Evolutionary conservation across 768 basidiomycete species (phyloP).

Genomic region (Rhodotorula graminis): DNA sequence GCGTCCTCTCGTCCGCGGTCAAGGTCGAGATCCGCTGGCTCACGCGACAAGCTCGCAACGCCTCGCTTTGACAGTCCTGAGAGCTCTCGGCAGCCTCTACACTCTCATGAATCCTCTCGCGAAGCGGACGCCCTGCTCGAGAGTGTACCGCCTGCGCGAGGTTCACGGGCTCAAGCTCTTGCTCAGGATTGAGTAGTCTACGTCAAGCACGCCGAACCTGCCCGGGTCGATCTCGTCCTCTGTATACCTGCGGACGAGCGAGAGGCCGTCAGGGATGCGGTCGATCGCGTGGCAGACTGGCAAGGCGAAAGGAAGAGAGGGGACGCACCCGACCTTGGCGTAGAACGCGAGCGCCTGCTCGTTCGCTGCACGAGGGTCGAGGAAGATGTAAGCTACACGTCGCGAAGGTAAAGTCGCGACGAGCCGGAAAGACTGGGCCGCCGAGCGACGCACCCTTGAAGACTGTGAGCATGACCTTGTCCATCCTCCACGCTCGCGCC

Average conservation of each 20-base stretch:
- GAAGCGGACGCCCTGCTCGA: too few species aligned
- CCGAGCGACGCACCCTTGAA: constrained; percentile 58
- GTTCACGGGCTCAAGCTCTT: not conserved
- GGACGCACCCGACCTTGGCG: constrained; percentile 28
- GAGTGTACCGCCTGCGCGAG: not conserved
- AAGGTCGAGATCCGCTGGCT: too few species aligned
- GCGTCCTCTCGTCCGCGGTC: too few species aligned
- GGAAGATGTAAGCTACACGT: not conserved
- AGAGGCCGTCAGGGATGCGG: not conserved
- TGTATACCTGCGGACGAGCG: not conserved
- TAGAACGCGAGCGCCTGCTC: constrained; percentile 36
- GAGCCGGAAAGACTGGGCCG: not conserved
- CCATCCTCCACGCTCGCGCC: constrained; percentile 57
- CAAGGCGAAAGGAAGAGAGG: too few species aligned
- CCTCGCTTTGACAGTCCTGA: too few species aligned
- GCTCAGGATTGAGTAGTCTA: constrained; percentile 26
- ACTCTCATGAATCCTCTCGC: too few species aligned
- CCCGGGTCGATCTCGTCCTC: constrained; percentile 37
- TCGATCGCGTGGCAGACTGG: too few species aligned
- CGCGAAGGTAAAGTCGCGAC: not conserved
- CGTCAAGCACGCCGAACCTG: constrained; percentile 1
- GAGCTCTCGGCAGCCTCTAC: too few species aligned
- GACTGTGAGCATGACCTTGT: constrained; percentile 69
- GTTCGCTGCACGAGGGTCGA: constrained; percentile 29
- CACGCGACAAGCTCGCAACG: too few species aligned